Evolutionary conservation across 2,329 filamentous ascomycete species (phyloP).

Genomic region (Acephala macrosclerotiorum): DNA sequence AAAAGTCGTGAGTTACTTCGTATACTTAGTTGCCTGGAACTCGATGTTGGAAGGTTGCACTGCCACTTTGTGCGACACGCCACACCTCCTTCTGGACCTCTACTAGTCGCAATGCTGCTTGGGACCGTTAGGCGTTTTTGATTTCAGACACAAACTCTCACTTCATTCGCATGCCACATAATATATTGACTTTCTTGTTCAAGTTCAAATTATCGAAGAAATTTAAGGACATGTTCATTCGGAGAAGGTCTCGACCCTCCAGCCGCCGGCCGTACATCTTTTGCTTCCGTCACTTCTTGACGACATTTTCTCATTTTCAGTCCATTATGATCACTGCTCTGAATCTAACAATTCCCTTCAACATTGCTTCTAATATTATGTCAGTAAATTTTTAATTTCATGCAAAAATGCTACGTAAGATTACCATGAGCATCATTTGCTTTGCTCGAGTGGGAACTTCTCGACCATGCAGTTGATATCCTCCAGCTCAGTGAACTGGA

Average conservation of each 20-base stretch:
- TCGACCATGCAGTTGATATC: conserved; percentile 70
- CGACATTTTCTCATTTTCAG: neutral
- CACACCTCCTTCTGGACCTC: neutral
- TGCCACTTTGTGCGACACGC: neutral
- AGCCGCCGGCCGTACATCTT: too few relatives aligned
- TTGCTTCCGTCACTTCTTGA: too few relatives aligned
- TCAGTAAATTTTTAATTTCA: neutral
- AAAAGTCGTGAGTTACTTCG: neutral
- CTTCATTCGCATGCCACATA: neutral
- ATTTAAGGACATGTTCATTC: too few relatives aligned
- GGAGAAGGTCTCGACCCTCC: too few relatives aligned
- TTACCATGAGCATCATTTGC: neutral
- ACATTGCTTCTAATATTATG: neutral
- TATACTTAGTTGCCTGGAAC: neutral
- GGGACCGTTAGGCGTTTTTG: too few relatives aligned
- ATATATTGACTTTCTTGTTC: neutral
- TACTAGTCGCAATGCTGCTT: neutral
- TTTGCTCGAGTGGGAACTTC: conserved; percentile 62
- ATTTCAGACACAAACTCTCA: neutral
- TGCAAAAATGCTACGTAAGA: neutral
- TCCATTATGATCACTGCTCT: conserved; percentile 1
- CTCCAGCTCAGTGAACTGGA: conserved; percentile 68
- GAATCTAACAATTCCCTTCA: neutral
- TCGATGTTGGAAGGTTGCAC: neutral
- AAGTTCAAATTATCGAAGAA: too few relatives aligned